A percentile compares a stretch with the other conserved stretches of the same genome.
These are phyloP conservation scores for Tricholoma hemisulphureum DNA, from an alignment of 768 basidiomycete genomes.

Conservation along the genomic window DNA sequence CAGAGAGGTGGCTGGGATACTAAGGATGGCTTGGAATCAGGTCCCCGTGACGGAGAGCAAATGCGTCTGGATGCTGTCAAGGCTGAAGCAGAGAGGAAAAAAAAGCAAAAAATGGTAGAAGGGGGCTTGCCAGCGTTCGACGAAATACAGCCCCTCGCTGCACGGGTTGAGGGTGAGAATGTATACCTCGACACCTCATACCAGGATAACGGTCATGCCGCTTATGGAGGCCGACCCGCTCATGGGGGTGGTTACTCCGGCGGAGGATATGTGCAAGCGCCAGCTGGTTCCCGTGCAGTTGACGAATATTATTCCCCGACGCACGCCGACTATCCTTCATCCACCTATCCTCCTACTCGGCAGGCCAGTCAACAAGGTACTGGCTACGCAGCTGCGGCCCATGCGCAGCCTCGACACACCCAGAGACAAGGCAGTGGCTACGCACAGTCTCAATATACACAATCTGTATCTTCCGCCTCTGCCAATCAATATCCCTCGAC, in stretches of 20 bases:
- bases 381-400: constrained; percentile 29
- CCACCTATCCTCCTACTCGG: constrained; percentile 46
- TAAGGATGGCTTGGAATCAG: constrained; percentile 28
- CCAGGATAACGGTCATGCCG: constrained; percentile 18
- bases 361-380: constrained; percentile 25
- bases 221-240: constrained; percentile 32
- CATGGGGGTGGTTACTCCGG: constrained; percentile 35
- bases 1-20: constrained; percentile 39
- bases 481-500: constrained; percentile 35
- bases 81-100: constrained; percentile 83
- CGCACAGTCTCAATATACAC: constrained; percentile 25
- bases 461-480: constrained; percentile 24
- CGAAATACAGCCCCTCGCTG: constrained; percentile 71
- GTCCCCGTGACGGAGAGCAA: constrained; percentile 42
- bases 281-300: constrained; percentile 64
- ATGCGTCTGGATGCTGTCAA: constrained; percentile 83
- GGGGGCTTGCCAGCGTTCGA: constrained; percentile 73
- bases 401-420: constrained; percentile 11
- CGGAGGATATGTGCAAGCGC: constrained; percentile 66
- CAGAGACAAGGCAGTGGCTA: constrained; percentile 21
- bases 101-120: constrained; percentile 56
- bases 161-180: constrained; percentile 54
- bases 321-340: constrained; percentile 22
- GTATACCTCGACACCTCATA: constrained; percentile 55
- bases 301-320: constrained; percentile 68